These are phyloP conservation scores for Combretum micranthum DNA, from an alignment of 345 rosid species.

Conservation along the genomic window DNA sequence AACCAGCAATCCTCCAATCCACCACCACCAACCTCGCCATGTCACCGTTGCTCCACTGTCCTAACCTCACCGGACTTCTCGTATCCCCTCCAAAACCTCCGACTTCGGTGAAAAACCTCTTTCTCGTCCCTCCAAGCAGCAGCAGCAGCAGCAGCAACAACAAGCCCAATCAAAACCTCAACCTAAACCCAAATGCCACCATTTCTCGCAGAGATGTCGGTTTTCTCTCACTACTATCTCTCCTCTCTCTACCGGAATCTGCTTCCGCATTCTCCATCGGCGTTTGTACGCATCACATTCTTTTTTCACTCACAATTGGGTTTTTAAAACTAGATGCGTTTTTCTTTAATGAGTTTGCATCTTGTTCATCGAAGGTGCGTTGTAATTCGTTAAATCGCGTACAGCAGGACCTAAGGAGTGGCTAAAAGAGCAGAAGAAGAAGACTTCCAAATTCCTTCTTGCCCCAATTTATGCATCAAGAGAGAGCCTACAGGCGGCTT, in stretches of 20 bases:
- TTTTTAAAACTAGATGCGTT: background rate
- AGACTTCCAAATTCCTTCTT: conserved; percentile 60
- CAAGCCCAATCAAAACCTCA: background rate
- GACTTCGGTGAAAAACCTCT: conserved; percentile 10
- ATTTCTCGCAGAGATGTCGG: conserved; percentile 50
- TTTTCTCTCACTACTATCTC: conserved; percentile 32
- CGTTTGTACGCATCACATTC: conserved; percentile 44
- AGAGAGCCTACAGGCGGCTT: conserved; percentile 66
- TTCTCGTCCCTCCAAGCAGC: conserved; percentile 1
- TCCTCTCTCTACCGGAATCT: conserved; percentile 25
- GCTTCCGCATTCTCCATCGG: conserved; percentile 78
- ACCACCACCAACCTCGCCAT: conserved; percentile 11
- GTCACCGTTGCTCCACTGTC: conserved; percentile 22
- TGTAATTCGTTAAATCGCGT: conserved; percentile 10
- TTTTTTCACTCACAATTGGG: no score
- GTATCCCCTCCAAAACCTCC: conserved; percentile 22
- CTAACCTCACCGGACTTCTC: conserved; percentile 23
- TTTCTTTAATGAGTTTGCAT: background rate
- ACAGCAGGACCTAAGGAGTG: conserved; percentile 99
- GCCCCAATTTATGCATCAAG: conserved; percentile 98
- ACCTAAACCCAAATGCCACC: conserved; percentile 7
- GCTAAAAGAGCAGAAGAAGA: conserved; percentile 94
- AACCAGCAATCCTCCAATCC: background rate
- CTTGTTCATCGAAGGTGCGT: background rate
- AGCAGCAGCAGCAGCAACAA: no score